Conservation (phyloP, 129 eudicot genomes). For the Escallonia herrerae region DNA sequence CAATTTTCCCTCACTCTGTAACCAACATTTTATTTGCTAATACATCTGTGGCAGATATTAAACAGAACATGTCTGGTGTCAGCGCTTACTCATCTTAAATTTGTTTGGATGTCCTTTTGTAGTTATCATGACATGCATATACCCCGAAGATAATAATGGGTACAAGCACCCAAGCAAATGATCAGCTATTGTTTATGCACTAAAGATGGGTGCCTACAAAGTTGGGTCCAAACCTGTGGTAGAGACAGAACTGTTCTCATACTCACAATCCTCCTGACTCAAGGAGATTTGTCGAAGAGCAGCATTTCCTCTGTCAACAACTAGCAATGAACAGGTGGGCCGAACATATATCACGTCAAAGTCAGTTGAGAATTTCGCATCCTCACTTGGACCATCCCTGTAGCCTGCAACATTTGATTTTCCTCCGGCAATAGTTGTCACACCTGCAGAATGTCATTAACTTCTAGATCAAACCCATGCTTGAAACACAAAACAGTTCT, state of each 20-base stretch:
- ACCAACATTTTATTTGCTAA: no score
- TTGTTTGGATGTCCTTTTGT: no score
- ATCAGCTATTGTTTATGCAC: neutral
- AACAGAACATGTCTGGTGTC: no score
- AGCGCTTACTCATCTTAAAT: no score
- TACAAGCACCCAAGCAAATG: neutral
- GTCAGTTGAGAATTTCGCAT: slow-evolving; percentile 86
- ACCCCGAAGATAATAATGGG: neutral
- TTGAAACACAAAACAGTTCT: neutral
- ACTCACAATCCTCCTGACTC: slow-evolving; percentile 78
- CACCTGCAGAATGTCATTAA: slow-evolving; percentile 49
- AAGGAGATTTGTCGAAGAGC: slow-evolving; percentile 94
- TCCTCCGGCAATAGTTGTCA: slow-evolving; percentile 99
- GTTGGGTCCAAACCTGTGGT: slow-evolving; percentile 42
- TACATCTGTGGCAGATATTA: no score
- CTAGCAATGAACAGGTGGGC: slow-evolving; percentile 84
- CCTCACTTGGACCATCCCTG: slow-evolving; percentile 96
- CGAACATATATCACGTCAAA: slow-evolving; percentile 88
- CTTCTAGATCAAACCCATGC: neutral
- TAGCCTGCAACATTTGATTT: slow-evolving; percentile 90
- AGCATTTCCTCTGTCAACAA: slow-evolving; percentile 95
- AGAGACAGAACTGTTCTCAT: slow-evolving; percentile 53
- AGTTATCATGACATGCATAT: neutral
- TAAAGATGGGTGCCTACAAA: neutral
- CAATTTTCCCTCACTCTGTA: no score